Evolutionary conservation across 805 yeast genomes (phyloP), one percentile per base, ranked within the genome.

Genomic region (Sugiyamaella smithiae): DNA sequence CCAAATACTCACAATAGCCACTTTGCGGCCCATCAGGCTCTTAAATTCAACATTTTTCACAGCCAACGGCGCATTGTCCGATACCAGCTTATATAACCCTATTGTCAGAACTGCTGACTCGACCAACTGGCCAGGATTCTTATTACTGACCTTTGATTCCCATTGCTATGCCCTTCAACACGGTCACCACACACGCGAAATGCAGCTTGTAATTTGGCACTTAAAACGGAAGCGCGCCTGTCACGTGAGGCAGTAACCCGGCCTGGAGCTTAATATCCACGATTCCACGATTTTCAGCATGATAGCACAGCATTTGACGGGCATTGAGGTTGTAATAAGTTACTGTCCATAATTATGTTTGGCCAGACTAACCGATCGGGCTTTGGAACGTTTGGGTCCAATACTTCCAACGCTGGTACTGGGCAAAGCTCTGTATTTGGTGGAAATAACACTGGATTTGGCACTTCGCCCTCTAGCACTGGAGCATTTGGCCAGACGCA

Each of bases 11-110:
- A 40, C 91, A 52, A 93, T 90, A 51, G 99, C 99, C n/a, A 93
- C 96, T 71, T 93, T 93, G 40, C 98, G 74, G 1, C 99, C 99
- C 61, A 87, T 85, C 41, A 89, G 78, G 12, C 85, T 75, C 68
- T 91, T 91, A 72, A 91, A 84, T 56, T 88, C 96, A 49, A 80
- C 77, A 48, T 81, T 80, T 54, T 80, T 79, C 55, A 88, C 80
- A 1, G 98, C 89, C 12, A 70, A 67, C 0, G 97, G 96, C 1
- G 96, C 95, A 64, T 91, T 84, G 63, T 93, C 99, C 37, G 88
- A 78, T 26, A 93, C 80, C 40, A 95, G 76, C 50, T 88, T 88
- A 61, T 85, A 89, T 40, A 93, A 76, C 9, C 99, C 97, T 78
- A 37, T 40, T 14, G 33, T 29, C 8, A 29, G 33, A 3, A 29